These are phyloP conservation scores for Citrus cavaleriei DNA, from an alignment of 345 rosid genomes.

Conservation along the genomic window DNA sequence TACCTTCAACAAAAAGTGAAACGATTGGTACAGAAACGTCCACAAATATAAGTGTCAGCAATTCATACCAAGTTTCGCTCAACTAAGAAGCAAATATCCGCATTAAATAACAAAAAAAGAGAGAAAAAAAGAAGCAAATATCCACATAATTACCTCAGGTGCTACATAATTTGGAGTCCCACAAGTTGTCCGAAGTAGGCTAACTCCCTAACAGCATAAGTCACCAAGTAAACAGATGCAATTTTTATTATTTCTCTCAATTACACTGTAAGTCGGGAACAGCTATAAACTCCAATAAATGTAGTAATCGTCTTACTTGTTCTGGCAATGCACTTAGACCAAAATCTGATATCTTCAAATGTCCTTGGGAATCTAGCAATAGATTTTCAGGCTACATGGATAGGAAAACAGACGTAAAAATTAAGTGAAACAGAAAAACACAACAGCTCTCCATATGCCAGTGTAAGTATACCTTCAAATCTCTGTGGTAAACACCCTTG, in stretches of 20 bases:
- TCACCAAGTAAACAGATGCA: slow-evolving; percentile 5
- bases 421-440: neutral
- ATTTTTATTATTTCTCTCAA: neutral
- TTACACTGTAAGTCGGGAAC: neutral
- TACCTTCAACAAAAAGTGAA: slow-evolving; percentile 48
- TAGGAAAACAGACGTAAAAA: slow-evolving; percentile 20
- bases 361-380: slow-evolving; percentile 85
- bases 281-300: neutral
- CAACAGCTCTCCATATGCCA: neutral
- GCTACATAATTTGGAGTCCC: slow-evolving; percentile 98
- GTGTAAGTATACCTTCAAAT: slow-evolving; percentile 60
- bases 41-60: neutral
- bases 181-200: slow-evolving; percentile 83
- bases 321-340: slow-evolving; percentile 92
- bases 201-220: slow-evolving; percentile 59
- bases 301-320: slow-evolving; percentile 42
- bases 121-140: neutral
- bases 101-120: neutral
- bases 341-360: slow-evolving; percentile 91
- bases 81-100: neutral
- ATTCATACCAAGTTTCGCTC: neutral
- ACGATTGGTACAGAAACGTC: slow-evolving; percentile 6
- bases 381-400: slow-evolving; percentile 86
- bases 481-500: slow-evolving; percentile 94
- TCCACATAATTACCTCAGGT: slow-evolving; percentile 66